Base-by-base conservation (phyloP, 257 asterid genomes). In the Scutellaria galericulata region DNA sequence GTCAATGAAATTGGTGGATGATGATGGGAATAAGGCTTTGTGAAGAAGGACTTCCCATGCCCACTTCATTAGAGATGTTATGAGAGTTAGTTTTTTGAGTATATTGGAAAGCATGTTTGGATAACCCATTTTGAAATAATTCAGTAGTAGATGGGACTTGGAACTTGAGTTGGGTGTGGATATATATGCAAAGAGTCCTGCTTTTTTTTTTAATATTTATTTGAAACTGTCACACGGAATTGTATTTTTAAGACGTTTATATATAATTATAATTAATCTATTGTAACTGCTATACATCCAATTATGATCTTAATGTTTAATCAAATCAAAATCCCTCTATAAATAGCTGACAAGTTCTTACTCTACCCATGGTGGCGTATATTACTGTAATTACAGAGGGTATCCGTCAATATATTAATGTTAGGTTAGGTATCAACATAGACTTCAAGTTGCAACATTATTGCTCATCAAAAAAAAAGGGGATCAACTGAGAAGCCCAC, bases 21-120 rank as follows among this genome's bases (percentile, higher is more conserved):
- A 20, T 3, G 41, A 24, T 14, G 76, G 50, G 44, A 71, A 64
- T 4, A 70, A 50, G 64, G 83, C 70, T 3, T 54, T 65, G 60
- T 52, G 73, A 12, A 75, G 77, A 7, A 75, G 71, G 61, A 57
- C 58, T 20, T 70, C 67, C 60, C 55, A 58, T 7, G 60, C 80
- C 75, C 70, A 64, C 35, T 69, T 75, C 41, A 71, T 15, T 6
- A 65, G 46, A 35, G 72, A 55, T 10, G 50, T 7, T 1, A 64
- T 40, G 18, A 27, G 27, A 5, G 3, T 0, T 3, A 56, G 12
- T 10, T 69, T 69, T 7, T 56, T 42, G 7, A 69, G 13, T n/a
- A 69, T 11, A 27, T 3, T 7, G 37, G 7, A 18, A 35, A 59
- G 24, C 68, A 77, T 70, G 10, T 9, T 14, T 69, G 31, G 27